Percentiles rank a stretch among this genome's conserved stretches.
phyloP scores from a whole-genome alignment of 2,329 filamentous ascomycete genomes.

The Penicillium freii region DNA sequence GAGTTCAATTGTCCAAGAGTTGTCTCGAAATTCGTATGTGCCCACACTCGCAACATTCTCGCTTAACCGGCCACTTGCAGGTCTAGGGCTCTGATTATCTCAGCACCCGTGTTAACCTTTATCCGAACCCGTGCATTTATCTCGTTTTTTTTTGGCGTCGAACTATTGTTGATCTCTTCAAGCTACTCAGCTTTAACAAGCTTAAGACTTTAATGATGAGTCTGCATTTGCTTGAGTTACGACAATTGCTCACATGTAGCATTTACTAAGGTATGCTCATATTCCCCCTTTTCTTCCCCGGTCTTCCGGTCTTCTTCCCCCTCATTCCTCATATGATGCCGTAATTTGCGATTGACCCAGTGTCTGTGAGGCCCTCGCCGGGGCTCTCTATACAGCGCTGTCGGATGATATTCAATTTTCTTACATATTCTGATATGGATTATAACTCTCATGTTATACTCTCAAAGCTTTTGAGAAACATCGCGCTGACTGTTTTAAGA shows the following conservation, averaged over 20 bases:
- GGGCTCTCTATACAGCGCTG: slow-evolving; percentile 74
- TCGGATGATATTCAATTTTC: slow-evolving; percentile 82
- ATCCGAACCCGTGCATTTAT: slow-evolving; percentile 28
- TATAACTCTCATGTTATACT: slow-evolving; percentile 3
- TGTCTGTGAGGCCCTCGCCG: slow-evolving; percentile 84
- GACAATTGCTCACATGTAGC: neutral
- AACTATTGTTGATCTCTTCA: slow-evolving; percentile 5
- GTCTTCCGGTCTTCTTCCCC: neutral
- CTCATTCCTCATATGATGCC: slow-evolving; percentile 66
- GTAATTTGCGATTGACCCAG: slow-evolving; percentile 99
- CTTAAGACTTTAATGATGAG: slow-evolving; percentile 9
- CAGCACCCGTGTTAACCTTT: slow-evolving; percentile 15
- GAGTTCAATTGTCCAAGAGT: slow-evolving; percentile 36
- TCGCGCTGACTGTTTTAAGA: slow-evolving; percentile 29
- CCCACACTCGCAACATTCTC: slow-evolving; percentile 39
- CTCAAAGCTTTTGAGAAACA: slow-evolving; percentile 4
- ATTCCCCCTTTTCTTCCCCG: neutral
- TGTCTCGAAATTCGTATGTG: slow-evolving; percentile 42
- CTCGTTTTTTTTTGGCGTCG: slow-evolving; percentile 22
- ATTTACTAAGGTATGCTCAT: slow-evolving; percentile 24
- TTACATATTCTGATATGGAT: slow-evolving; percentile 93
- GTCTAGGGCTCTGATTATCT: slow-evolving; percentile 37
- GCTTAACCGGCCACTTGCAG: slow-evolving; percentile 42
- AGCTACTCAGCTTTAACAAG: slow-evolving; percentile 7
- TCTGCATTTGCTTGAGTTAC: neutral